phyloP scores from a whole-genome alignment of 345 rosid genomes.

The Dimocarpus longan region DNA sequence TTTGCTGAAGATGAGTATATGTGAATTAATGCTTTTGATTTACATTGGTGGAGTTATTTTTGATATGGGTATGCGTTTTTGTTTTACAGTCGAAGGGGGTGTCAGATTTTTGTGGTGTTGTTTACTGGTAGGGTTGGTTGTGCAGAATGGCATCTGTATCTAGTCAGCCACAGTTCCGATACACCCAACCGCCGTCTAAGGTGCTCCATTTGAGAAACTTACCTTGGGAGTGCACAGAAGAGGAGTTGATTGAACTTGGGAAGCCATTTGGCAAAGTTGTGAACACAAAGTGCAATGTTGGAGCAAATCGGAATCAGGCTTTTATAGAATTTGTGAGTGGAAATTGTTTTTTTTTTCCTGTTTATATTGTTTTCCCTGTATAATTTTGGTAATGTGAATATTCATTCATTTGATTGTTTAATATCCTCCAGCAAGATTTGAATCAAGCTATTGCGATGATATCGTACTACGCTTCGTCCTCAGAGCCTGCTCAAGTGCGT shows the following conservation, averaged over 20 bases:
- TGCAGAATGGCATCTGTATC: slow-evolving; percentile 87
- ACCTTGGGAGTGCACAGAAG: slow-evolving; percentile 99
- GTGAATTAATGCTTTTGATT: background rate
- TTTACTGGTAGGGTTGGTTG: slow-evolving; percentile 21
- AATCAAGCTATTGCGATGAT: slow-evolving; percentile 99
- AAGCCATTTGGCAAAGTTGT: slow-evolving; percentile 97
- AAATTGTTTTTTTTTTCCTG: background rate
- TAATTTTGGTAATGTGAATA: background rate
- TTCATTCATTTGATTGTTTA: background rate
- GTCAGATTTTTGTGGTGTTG: background rate
- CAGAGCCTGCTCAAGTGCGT: slow-evolving; percentile 99
- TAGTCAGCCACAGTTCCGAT: slow-evolving; percentile 96
- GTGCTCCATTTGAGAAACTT: slow-evolving; percentile 96
- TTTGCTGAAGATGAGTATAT: background rate
- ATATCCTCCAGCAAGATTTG: slow-evolving; percentile 68
- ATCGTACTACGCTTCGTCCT: slow-evolving; percentile 92
- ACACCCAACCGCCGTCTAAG: slow-evolving; percentile 98
- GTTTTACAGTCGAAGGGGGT: slow-evolving; percentile 14
- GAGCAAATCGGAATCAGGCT: slow-evolving; percentile 97
- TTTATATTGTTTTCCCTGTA: background rate
- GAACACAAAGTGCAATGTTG: slow-evolving; percentile 97
- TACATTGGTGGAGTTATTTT: background rate
- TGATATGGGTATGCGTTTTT: background rate
- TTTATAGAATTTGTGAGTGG: slow-evolving; percentile 94
- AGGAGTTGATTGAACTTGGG: slow-evolving; percentile 89